Evolutionary conservation across 106 monocot genomes (phyloP), one percentile per base, ranked within the genome.

Genomic region (Xerophyta viscosa): DNA sequence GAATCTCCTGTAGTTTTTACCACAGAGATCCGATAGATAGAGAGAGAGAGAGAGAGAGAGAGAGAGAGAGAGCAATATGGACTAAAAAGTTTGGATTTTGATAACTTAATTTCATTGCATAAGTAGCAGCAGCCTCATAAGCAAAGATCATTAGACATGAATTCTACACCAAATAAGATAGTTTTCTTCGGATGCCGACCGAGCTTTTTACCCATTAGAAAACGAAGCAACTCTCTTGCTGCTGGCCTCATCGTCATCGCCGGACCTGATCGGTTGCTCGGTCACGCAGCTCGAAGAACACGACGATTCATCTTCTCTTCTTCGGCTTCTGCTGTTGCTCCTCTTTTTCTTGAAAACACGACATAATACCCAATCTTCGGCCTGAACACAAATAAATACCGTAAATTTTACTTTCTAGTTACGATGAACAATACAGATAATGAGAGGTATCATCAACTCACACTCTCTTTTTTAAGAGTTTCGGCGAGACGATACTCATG

Each of bases 401-500:
- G 6, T 28, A 14, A 54, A 11, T 31, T 13, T 0, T 36, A 2
- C n/a, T n/a, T 41, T 12, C 37, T 26, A 57, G 6, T 39, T 10
- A 39, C 8, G 19, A 27, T 4, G 31, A 31, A 54, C 24, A 9
- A 12, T 21, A 20, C 2, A 29, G 9, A 42, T 29, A 20, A 14
- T 24, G 7, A n/a, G 24, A 31, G 1, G 8, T 48, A 27, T 44
- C 25, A 37, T 41, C 24, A 47, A 49, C 60, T 60, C 31, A 60
- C 72, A 50, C 39, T 44, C 49, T 50, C 24, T n/a, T 4, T 17
- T 24, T 3, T 5, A 24, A 12, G 31, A 29, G 11, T 29, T 33
- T 22, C 50, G 9, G 63, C 59, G 20, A 86, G 80, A 13, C 85
- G 56, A 45, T 76, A 86, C 54, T 80, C 85, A 30, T 86, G 76